A percentile compares a stretch with the other conserved stretches of the same genome.
Evolutionary conservation across 1,284 basidiomycete genomes (phyloP).

Genomic region (Omphalotus olearius): DNA sequence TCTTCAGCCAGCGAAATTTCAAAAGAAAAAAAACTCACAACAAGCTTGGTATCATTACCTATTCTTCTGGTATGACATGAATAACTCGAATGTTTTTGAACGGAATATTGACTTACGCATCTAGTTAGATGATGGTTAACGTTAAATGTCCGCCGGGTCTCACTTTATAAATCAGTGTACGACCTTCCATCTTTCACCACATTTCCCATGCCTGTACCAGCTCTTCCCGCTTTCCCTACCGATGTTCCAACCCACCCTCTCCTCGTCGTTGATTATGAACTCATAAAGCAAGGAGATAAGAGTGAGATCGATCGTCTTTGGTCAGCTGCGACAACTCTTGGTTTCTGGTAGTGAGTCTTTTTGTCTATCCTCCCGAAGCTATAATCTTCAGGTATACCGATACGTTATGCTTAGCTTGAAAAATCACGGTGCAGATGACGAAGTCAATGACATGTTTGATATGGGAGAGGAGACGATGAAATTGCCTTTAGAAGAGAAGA

Average conservation of each 20-base stretch:
- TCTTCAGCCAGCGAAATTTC: too few species aligned
- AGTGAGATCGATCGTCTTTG: constrained; percentile 30
- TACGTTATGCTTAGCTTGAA: neutral
- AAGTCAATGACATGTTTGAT: constrained; percentile 9
- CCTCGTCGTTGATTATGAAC: constrained; percentile 33
- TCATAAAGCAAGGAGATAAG: constrained; percentile 26
- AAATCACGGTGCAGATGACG: constrained; percentile 9
- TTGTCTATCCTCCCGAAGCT: too few species aligned
- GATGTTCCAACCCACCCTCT: constrained; percentile 34
- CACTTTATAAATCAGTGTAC: neutral
- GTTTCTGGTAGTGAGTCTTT: constrained; percentile 37
- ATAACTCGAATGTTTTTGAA: too few species aligned
- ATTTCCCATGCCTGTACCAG: constrained; percentile 8
- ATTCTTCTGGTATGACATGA: too few species aligned
- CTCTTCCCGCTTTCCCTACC: constrained; percentile 28
- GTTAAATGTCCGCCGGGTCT: constrained; percentile 13
- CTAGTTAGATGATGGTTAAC: too few species aligned
- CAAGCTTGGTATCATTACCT: too few species aligned
- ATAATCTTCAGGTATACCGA: too few species aligned
- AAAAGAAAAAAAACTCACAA: too few species aligned
- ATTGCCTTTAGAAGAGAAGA: constrained; percentile 9
- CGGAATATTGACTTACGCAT: too few species aligned
- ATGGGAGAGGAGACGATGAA: constrained; percentile 10
- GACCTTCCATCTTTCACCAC: neutral
- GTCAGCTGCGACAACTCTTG: constrained; percentile 30